Evolutionary conservation across 2,329 filamentous ascomycete genomes (phyloP).

Genomic region (Capronia coronata): DNA sequence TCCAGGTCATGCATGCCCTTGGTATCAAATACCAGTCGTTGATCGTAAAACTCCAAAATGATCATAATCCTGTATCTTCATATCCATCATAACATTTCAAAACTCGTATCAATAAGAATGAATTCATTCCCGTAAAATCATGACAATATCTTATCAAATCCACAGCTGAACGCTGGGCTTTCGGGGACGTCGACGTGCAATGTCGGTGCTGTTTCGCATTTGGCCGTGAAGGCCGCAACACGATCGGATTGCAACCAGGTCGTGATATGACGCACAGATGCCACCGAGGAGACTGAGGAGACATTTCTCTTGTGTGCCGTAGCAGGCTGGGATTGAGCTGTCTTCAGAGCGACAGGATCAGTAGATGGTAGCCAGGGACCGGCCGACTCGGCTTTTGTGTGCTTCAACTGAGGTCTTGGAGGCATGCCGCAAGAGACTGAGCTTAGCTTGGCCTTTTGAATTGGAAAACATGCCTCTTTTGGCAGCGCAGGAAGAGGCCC

Average conservation of each 20-base stretch:
- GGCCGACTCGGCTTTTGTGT: background rate
- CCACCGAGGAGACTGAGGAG: slow-evolving; percentile 7
- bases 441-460: background rate
- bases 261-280: slow-evolving; percentile 8
- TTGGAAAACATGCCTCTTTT: background rate
- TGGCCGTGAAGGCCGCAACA: slow-evolving; percentile 7
- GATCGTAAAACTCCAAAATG: too few species aligned
- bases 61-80: background rate
- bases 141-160: slow-evolving; percentile 6
- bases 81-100: background rate
- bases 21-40: background rate
- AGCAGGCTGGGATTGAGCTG: background rate
- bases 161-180: slow-evolving; percentile 2
- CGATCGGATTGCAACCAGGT: slow-evolving; percentile 3
- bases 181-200: slow-evolving; percentile 1
- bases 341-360: background rate
- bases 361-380: background rate
- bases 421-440: background rate
- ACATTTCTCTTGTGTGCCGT: slow-evolving; percentile 1
- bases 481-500: slow-evolving; percentile 21
- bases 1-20: background rate
- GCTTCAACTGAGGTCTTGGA: background rate
- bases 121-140: background rate
- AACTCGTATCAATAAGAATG: background rate
- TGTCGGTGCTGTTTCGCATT: slow-evolving; percentile 2